Base-by-base conservation (phyloP, 257 asterid genomes). In the Solanum raphanifolium region DNA sequence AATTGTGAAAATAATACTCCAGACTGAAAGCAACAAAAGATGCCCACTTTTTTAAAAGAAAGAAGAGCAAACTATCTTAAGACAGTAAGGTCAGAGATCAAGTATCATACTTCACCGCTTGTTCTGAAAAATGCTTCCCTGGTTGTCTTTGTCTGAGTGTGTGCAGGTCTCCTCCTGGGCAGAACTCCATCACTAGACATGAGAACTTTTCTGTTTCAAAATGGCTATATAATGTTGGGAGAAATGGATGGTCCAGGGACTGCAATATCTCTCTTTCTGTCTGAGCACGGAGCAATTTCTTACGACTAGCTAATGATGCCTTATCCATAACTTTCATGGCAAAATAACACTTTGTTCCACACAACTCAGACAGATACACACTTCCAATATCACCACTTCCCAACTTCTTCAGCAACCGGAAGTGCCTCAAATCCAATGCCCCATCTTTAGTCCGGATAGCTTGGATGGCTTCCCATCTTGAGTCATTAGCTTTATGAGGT, bases 241-340 rank as follows among this genome's bases (percentile, higher is more conserved):
- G 95, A 87, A 95, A 95, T 11, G 98, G 98, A 81, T 95, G 98
- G 88, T 95, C 98, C 23, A 95, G 83, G 35, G 95, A 93, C 88
- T 94, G 96, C 95, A 95, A 86, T 78, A 95, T 95, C 66, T 95
- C 98, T 88, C 96, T 92, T 76, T 95, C 98, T 13, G 97, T 94
- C 90, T 95, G 98, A 48, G 98, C 97, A 5, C 98, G 96, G 89
- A 95, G 87, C 83, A 95, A 93, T 66, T 95, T 95, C 93, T 95
- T 95, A 21, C 98, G 93, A 76, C 98, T 88, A n/a, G 96, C 98
- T 46, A 94, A 90, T 1, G 94, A 92, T 23, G 98, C 95, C 90
- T 94, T 94, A 84, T 94, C 98, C 98, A 94, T 94, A 79, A 94
- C 96, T 90, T 94, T 94, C 98, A 94, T 94, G 0, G 96, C 98